phyloP scores from a whole-genome alignment of 2,329 filamentous ascomycete species.

The Mycosphaerella sp. region DNA sequence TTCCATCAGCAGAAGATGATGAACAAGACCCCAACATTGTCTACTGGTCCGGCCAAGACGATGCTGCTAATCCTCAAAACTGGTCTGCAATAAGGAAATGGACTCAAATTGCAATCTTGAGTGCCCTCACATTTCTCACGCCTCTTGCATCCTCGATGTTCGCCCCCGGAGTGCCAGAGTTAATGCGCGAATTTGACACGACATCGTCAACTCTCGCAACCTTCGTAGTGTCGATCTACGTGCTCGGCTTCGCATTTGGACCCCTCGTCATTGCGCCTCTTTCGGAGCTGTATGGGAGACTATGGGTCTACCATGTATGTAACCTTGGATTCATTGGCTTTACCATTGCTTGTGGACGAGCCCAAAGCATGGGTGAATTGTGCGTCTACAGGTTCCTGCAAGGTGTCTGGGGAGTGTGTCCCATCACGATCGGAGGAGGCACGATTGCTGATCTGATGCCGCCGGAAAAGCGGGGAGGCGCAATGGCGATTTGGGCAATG shows the following conservation, averaged over 20 bases:
- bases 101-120: slow-evolving; percentile 44
- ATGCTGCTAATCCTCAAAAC: slow-evolving; percentile 54
- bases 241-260: slow-evolving; percentile 49
- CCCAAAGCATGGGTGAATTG: slow-evolving; percentile 27
- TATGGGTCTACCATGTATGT: slow-evolving; percentile 28
- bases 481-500: slow-evolving; percentile 30
- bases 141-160: slow-evolving; percentile 57
- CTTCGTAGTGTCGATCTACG: slow-evolving; percentile 60
- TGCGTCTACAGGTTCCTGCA: slow-evolving; percentile 31
- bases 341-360: slow-evolving; percentile 31
- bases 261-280: slow-evolving; percentile 41
- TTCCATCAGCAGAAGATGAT: not conserved
- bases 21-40: slow-evolving; percentile 48
- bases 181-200: slow-evolving; percentile 57
- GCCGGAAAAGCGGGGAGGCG: slow-evolving; percentile 28
- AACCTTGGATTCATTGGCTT: slow-evolving; percentile 32
- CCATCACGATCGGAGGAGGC: slow-evolving; percentile 28
- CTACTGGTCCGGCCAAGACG: slow-evolving; percentile 53
- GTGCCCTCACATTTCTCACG: slow-evolving; percentile 46
- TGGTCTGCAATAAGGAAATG: slow-evolving; percentile 48
- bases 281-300: slow-evolving; percentile 33
- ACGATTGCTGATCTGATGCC: slow-evolving; percentile 31
- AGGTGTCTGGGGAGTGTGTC: slow-evolving; percentile 31
- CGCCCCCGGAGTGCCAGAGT: slow-evolving; percentile 57
- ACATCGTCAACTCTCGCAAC: slow-evolving; percentile 50